phyloP scores from a whole-genome alignment of 1,284 basidiomycete species.

The Austroboletus niveus region DNA sequence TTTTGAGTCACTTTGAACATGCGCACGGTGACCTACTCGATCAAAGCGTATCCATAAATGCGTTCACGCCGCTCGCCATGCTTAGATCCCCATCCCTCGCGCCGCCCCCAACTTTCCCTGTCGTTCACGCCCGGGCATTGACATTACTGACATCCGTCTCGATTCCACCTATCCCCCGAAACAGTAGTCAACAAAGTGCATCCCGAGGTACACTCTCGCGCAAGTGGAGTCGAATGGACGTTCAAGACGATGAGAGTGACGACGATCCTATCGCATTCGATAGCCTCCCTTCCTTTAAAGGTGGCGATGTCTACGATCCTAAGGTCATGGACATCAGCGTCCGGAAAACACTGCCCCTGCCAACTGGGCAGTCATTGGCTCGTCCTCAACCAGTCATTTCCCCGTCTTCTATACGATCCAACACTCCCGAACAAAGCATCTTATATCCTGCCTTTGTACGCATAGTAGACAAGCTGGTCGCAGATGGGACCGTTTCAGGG shows the following conservation, averaged over 20 bases:
- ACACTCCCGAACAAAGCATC: constrained; percentile 17
- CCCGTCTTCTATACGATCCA: constrained; percentile 11
- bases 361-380: constrained; percentile 14
- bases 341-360: constrained; percentile 3
- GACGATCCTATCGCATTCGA: constrained; percentile 16
- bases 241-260: constrained; percentile 23
- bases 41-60: constrained; percentile 7
- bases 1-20: constrained; percentile 24
- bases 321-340: constrained; percentile 15
- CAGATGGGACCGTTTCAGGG: constrained; percentile 10
- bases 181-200: constrained; percentile 10
- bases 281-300: constrained; percentile 10
- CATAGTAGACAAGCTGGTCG: constrained; percentile 24
- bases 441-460: constrained; percentile 23
- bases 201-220: constrained; percentile 21
- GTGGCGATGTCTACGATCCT: neutral
- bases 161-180: constrained; percentile 9
- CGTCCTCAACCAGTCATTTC: constrained; percentile 19
- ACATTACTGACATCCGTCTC: constrained; percentile 12
- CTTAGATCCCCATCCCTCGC: constrained; percentile 20
- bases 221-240: constrained; percentile 32
- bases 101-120: constrained; percentile 20
- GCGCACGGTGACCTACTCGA: constrained; percentile 22
- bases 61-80: constrained; percentile 21
- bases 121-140: neutral